These are phyloP conservation scores for Apostasia shenzhenica DNA, from an alignment of 106 monocot species.

Conservation along the genomic window DNA sequence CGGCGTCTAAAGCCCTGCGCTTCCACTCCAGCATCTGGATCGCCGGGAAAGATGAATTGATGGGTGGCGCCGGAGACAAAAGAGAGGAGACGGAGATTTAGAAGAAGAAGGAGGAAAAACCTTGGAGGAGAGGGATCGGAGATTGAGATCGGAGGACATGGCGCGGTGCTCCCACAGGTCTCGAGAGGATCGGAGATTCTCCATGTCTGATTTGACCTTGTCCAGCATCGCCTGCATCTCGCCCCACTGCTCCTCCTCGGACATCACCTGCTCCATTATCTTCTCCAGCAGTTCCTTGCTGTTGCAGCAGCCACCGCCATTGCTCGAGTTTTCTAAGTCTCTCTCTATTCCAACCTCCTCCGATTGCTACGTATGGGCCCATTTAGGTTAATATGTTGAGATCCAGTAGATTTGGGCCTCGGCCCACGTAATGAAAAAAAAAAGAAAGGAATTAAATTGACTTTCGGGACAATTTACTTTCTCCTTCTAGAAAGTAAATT, in stretches of 20 bases:
- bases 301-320: slow-evolving; percentile 28
- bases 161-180: slow-evolving; percentile 75
- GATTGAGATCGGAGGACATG: slow-evolving; percentile 34
- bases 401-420: too few species aligned
- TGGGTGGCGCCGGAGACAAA: neutral
- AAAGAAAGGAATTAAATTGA: too few species aligned
- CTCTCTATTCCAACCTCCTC: slow-evolving; percentile 12
- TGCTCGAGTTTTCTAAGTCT: slow-evolving; percentile 1
- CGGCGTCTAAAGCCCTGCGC: slow-evolving; percentile 33
- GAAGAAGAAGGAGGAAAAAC: slow-evolving; percentile 14
- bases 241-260: slow-evolving; percentile 65
- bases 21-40: slow-evolving; percentile 66
- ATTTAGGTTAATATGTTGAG: too few species aligned
- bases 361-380: neutral
- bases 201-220: slow-evolving; percentile 70
- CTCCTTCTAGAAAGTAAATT: too few species aligned
- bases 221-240: slow-evolving; percentile 80
- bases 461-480: too few species aligned
- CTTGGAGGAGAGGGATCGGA: slow-evolving; percentile 33
- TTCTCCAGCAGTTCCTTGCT: slow-evolving; percentile 59
- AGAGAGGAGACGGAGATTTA: neutral
- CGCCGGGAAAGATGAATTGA: neutral
- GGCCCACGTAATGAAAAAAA: too few species aligned
- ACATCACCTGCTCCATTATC: slow-evolving; percentile 57
- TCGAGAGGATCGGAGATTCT: slow-evolving; percentile 51